Evolutionary conservation across 2,329 filamentous ascomycete species (phyloP).

Genomic region (Phaeosphaeria sp.): DNA sequence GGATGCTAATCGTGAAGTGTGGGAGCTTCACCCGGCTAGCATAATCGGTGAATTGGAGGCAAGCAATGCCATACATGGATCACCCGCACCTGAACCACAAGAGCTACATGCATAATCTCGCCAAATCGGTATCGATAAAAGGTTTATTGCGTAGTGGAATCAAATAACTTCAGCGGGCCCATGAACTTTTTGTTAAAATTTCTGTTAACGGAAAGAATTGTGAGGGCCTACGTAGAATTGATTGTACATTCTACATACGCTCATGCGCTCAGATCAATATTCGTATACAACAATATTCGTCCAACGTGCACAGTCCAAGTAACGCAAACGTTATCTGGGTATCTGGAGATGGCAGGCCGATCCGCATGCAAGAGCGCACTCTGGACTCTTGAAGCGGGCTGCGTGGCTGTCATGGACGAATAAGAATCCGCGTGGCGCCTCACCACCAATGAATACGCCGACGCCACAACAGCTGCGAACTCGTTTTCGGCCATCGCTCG

Average conservation of each 20-base stretch:
- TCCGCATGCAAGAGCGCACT: not conserved
- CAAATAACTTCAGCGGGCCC: not conserved
- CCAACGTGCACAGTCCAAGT: not conserved
- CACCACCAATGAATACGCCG: not conserved
- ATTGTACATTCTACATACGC: too few species aligned
- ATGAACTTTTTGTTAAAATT: not conserved
- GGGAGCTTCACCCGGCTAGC: not conserved
- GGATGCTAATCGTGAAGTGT: not conserved
- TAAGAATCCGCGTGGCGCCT: too few species aligned
- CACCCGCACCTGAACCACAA: not conserved
- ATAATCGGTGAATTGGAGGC: not conserved
- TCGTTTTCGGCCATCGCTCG: not conserved
- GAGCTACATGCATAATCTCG: not conserved
- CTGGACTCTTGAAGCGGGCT: not conserved
- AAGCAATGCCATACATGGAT: not conserved
- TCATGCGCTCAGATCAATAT: too few species aligned
- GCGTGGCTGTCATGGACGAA: not conserved
- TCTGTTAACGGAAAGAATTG: not conserved
- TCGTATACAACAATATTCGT: not conserved
- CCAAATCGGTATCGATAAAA: not conserved
- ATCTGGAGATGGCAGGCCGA: not conserved
- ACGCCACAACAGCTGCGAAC: not conserved
- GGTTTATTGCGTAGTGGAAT: not conserved
- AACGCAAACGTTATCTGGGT: not conserved
- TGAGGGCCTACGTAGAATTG: too few species aligned